Conservation (phyloP, 768 basidiomycete genomes). For the Mycena galopus region DNA sequence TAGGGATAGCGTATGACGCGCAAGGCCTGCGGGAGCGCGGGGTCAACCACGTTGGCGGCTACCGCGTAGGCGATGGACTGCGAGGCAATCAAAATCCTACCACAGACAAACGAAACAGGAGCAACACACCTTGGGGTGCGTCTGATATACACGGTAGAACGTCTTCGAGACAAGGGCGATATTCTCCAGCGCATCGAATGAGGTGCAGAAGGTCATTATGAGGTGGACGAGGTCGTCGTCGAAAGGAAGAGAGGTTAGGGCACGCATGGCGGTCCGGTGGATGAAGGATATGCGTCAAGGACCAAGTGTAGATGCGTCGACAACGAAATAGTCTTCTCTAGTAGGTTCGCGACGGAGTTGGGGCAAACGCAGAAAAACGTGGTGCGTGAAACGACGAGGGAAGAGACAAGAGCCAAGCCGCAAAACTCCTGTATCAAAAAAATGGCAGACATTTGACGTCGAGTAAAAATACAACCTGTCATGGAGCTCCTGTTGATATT, state of each 20-base stretch:
- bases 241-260: background rate
- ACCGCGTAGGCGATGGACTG: background rate
- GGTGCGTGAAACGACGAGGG: no score
- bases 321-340: no score
- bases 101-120: background rate
- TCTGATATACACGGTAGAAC: background rate
- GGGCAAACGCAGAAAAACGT: no score
- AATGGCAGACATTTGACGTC: no score
- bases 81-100: background rate
- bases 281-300: background rate
- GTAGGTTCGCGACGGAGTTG: no score
- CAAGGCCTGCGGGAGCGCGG: background rate
- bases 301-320: no score
- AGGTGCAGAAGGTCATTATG: background rate
- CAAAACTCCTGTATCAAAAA: no score
- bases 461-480: no score
- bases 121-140: background rate
- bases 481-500: no score
- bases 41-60: background rate
- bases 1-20: background rate
- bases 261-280: background rate
- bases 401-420: no score
- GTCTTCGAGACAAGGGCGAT: background rate
- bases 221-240: background rate
- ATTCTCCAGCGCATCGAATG: background rate